phyloP scores from a whole-genome alignment of 129 eudicot species.

The Lactuca sativa region DNA sequence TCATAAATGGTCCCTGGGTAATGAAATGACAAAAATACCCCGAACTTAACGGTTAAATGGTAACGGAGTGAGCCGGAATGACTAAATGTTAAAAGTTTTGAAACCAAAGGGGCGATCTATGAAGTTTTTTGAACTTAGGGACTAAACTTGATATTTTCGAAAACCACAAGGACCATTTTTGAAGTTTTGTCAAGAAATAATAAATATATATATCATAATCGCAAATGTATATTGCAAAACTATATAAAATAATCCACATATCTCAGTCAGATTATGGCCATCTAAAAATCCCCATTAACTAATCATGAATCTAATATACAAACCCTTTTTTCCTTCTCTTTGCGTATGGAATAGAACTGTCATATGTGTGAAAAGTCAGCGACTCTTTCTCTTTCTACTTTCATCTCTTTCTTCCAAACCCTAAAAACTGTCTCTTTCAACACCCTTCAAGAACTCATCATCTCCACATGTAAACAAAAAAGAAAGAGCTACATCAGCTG shows the following conservation, averaged over 20 bases:
- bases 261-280: conserved; percentile 36
- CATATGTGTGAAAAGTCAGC: conserved; percentile 70
- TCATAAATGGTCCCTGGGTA: too few relatives aligned
- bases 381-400: conserved; percentile 45
- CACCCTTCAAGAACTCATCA: conserved; percentile 17
- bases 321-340: conserved; percentile 32
- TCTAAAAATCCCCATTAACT: conserved; percentile 27
- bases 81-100: too few relatives aligned
- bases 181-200: not conserved
- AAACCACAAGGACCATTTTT: too few relatives aligned
- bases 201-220: conserved; percentile 21
- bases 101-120: too few relatives aligned
- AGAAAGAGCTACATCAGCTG: conserved; percentile 4
- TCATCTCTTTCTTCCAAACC: conserved; percentile 42
- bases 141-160: too few relatives aligned
- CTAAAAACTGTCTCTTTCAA: conserved; percentile 36
- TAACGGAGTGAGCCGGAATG: too few relatives aligned
- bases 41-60: too few relatives aligned
- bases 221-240: conserved; percentile 22
- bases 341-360: conserved; percentile 52
- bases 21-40: too few relatives aligned
- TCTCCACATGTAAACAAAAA: conserved; percentile 22
- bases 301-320: conserved; percentile 35
- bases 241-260: conserved; percentile 31
- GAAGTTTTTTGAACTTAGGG: too few relatives aligned